Conservation (phyloP, 208 protist genomes). For the Lotmaria passim region DNA sequence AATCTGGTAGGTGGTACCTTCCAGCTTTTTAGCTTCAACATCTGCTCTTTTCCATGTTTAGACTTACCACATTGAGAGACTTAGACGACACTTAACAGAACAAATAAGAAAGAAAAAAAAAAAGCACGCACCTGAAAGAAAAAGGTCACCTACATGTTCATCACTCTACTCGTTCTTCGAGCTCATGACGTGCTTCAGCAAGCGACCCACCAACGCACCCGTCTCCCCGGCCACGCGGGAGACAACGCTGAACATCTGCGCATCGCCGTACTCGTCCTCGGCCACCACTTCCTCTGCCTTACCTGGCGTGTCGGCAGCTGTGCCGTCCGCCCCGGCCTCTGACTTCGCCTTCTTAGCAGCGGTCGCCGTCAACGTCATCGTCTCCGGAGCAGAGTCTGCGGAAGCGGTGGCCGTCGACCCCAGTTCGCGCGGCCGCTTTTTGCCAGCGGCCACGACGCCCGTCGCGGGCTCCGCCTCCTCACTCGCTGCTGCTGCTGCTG, state of each 20-base stretch:
- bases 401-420: background rate
- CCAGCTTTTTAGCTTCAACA: too few relatives aligned
- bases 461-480: background rate
- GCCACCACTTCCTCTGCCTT: constrained; percentile 15
- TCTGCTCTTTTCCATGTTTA: too few relatives aligned
- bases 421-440: constrained; percentile 11
- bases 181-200: constrained; percentile 35
- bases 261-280: constrained; percentile 44
- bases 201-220: constrained; percentile 37
- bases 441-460: constrained; percentile 4
- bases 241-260: constrained; percentile 58
- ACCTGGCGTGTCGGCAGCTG: constrained; percentile 1
- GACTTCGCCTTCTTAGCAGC: constrained; percentile 11
- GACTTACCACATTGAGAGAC: background rate
- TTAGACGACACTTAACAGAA: background rate
- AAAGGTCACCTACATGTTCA: background rate
- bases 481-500: background rate
- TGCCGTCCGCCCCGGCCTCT: background rate
- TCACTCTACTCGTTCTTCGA: constrained; percentile 8
- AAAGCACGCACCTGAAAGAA: background rate
- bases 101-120: background rate
- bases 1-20: too few relatives aligned
- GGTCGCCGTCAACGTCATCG: background rate
- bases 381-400: background rate
- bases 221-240: constrained; percentile 39